Percentiles rank a stretch among this genome's conserved stretches.
Conservation (phyloP, 1,139 yeast species). For the Hansenula sp. region DNA sequence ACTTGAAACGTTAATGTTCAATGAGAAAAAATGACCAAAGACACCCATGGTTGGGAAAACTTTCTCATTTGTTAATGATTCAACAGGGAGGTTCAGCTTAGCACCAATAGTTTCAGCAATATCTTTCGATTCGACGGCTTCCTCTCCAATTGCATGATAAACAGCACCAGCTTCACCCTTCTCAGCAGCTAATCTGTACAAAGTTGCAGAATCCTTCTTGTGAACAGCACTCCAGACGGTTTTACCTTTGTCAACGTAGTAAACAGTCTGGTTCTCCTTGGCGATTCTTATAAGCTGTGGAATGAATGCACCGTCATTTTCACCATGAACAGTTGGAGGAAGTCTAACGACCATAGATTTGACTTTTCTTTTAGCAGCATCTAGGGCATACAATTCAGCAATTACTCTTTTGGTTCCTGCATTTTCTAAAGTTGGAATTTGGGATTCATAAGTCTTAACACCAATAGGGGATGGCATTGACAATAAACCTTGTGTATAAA, state of each 20-base stretch:
- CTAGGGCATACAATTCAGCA: neutral
- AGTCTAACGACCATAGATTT: conserved; percentile 23
- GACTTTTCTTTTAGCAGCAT: conserved; percentile 20
- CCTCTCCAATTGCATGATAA: conserved; percentile 26
- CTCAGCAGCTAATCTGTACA: conserved; percentile 25
- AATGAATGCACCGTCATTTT: conserved; percentile 21
- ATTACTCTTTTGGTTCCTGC: neutral
- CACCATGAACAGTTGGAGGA: conserved; percentile 30
- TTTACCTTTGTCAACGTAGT: conserved; percentile 25
- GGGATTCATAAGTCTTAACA: too few relatives aligned
- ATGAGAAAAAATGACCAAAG: conserved; percentile 3
- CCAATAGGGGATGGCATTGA: neutral
- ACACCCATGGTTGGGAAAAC: conserved; percentile 13
- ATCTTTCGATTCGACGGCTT: conserved; percentile 19
- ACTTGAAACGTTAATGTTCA: conserved; percentile 12
- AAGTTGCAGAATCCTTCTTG: conserved; percentile 10
- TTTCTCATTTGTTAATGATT: conserved; percentile 11
- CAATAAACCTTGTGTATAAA: neutral
- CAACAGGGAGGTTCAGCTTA: conserved; percentile 14
- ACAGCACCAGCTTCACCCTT: conserved; percentile 25
- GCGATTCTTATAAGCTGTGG: conserved; percentile 14
- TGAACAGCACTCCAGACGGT: conserved; percentile 31
- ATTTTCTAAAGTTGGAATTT: too few relatives aligned
- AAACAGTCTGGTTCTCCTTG: conserved; percentile 16
- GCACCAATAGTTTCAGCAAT: conserved; percentile 25